Evolutionary conservation across 2,329 filamentous ascomycete species (phyloP), one percentile per base, ranked within the genome.

Genomic region (Claviceps purpurea): DNA sequence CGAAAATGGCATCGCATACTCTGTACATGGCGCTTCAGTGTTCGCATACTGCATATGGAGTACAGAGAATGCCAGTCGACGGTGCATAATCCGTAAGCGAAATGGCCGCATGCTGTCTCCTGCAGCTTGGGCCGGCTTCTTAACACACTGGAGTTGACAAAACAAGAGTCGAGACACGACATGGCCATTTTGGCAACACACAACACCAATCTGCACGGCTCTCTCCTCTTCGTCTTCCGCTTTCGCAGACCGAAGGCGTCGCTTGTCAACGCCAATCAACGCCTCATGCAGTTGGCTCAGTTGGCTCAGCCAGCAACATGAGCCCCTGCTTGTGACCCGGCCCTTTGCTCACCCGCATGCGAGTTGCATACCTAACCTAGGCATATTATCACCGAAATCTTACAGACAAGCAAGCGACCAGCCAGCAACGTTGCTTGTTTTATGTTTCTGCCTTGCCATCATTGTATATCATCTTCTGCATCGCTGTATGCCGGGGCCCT

Each of bases 391-490:
- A 41, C 42, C 42, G 54, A 47, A 26, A 42, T 13, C 43, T 39
- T 26, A 51, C 50, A 49, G 47, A 44, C 13, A 22, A 50, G 16
- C n/a, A 11, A 18, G 26, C 16, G 1, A 13, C 14, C 14, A 13
- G 30, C 30, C 10, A 3, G 30, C 30, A 34, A 34, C 30, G 11
- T 43, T 14, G 13, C 18, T 24, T 37, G 13, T 30, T 49, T 11
- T 11, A 10, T 45, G 40, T 24, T 49, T 53, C 49, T 49, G 52
- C 52, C 49, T 49, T 49, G 40, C 38, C 38, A 18, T 34, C 6
- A 41, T 24, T 66, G 70, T 68, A 70, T 69, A 68, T 63, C 59
- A 59, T 59, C 54, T 56, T 50, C 53, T 34, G 34, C 30, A 34
- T 34, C 30, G 30, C 22, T 49, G 16, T 18, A 10, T 47, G 24